phyloP scores from a whole-genome alignment of 192 early-diverging fungal genomes.

The Gonapodya prolifera region DNA sequence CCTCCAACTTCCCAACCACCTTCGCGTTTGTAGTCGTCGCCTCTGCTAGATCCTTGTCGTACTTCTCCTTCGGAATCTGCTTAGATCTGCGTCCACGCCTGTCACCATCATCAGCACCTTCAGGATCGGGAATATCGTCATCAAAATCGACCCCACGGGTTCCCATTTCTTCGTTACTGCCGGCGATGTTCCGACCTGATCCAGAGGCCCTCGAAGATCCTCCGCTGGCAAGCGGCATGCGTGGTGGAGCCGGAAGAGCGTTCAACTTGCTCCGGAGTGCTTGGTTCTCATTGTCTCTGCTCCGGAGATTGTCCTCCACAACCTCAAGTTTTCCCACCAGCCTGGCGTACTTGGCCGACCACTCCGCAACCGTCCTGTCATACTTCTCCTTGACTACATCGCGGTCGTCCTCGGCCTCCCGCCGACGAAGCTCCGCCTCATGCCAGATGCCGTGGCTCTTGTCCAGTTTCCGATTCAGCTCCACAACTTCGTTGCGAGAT shows the following conservation, averaged over 20 bases:
- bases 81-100: background rate
- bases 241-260: background rate
- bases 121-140: background rate
- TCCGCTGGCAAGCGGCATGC: background rate
- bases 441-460: background rate
- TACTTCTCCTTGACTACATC: background rate
- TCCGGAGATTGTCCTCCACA: background rate
- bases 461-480: background rate
- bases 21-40: background rate
- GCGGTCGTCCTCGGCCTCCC: background rate
- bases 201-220: background rate
- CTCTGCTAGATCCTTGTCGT: background rate
- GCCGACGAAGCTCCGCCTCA: background rate
- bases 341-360: background rate
- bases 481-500: background rate
- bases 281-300: background rate
- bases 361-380: background rate
- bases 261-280: background rate
- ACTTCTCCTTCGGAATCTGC: background rate
- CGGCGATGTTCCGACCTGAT: background rate
- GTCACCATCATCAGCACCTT: background rate
- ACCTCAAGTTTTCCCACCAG: background rate
- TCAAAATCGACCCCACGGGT: background rate
- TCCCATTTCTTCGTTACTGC: background rate
- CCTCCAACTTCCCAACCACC: background rate